Evolutionary conservation across 1,284 basidiomycete species (phyloP), one percentile per base, ranked within the genome.

Genomic region (Cerrena zonata): DNA sequence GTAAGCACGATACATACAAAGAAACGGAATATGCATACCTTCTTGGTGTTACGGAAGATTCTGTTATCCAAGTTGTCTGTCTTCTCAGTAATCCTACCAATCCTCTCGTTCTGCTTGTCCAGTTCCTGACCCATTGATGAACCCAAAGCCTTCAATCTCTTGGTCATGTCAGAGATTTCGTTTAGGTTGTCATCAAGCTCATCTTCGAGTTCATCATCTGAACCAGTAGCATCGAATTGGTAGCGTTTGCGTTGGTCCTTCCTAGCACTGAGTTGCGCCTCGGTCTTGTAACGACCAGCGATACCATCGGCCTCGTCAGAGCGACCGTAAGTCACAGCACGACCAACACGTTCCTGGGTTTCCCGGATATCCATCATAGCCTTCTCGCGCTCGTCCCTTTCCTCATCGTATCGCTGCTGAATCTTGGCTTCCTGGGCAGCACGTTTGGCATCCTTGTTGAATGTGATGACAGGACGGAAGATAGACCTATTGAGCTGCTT

Each of bases 171-270:
- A 41, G 81, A 74, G 53, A 96, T 91, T 69, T 97, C 93, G 66
- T 93, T 84, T 46, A 99, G 71, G 67, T 99, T 98, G 57, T 84
- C 82, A 61, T 98, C 95, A 22, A 98, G 65, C 58, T 71, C 69
- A 53, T 92, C 83, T 70, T 97, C 94, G 1, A 97, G 60, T 70
- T 97, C 94, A 63, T 99, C 94, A 63, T 99, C 96, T n/a, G 89
- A 93, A 15, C 80, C 90, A 34, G 86, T 90, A n/a, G 86, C 85
- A 59, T 99, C 95, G 61, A 98, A 98, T 68, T 98, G 94, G 68
- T 85, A 99, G 24, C 90, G 80, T 63, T 85, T 81, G 54, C 91
- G 74, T 64, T 90, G 86, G 45, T 89, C 84, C 64, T 85, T 82
- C 57, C 78, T 70, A 13, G 65, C 62, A 19, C 70, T 63, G 48